phyloP scores from a whole-genome alignment of 75 land plant genomes.

The Adiantum capillusveneris region DNA sequence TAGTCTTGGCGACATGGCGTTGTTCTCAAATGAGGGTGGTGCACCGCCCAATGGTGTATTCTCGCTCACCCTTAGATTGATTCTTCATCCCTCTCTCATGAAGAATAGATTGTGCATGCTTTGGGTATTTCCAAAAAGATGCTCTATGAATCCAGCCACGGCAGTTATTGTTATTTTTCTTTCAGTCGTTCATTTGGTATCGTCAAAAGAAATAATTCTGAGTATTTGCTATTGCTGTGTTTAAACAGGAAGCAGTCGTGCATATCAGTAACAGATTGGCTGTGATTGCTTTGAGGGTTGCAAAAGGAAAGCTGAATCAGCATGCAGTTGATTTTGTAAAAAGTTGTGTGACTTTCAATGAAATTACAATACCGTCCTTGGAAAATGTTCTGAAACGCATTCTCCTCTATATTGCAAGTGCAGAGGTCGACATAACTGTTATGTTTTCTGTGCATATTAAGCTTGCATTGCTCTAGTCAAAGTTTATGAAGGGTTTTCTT shows the following conservation, averaged over 20 bases:
- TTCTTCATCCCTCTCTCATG: too few species aligned
- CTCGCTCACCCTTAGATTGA: too few species aligned
- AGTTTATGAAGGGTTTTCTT: neutral
- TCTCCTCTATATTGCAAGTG: conserved; percentile 62
- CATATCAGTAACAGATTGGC: conserved; percentile 64
- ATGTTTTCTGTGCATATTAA: too few species aligned
- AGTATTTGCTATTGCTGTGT: conserved; percentile 2
- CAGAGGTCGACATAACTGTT: conserved; percentile 57
- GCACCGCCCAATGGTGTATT: too few species aligned
- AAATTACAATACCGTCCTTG: conserved; percentile 67
- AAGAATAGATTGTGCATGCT: too few species aligned
- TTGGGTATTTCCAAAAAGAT: too few species aligned
- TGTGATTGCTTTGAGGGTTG: conserved; percentile 23
- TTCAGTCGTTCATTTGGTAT: too few species aligned
- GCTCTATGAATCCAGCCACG: too few species aligned
- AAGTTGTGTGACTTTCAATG: conserved; percentile 68
- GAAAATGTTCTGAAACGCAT: conserved; percentile 26
- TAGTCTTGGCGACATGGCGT: too few species aligned
- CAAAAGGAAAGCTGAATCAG: conserved; percentile 27
- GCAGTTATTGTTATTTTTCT: too few species aligned
- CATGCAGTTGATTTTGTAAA: conserved; percentile 38
- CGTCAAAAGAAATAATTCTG: neutral
- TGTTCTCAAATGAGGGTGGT: too few species aligned
- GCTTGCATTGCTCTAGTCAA: too few species aligned
- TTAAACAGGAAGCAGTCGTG: conserved; percentile 48